Evolutionary conservation across 208 protist species (phyloP), one percentile per base, ranked within the genome.

Genomic region (Trypanosoma boissoni): DNA sequence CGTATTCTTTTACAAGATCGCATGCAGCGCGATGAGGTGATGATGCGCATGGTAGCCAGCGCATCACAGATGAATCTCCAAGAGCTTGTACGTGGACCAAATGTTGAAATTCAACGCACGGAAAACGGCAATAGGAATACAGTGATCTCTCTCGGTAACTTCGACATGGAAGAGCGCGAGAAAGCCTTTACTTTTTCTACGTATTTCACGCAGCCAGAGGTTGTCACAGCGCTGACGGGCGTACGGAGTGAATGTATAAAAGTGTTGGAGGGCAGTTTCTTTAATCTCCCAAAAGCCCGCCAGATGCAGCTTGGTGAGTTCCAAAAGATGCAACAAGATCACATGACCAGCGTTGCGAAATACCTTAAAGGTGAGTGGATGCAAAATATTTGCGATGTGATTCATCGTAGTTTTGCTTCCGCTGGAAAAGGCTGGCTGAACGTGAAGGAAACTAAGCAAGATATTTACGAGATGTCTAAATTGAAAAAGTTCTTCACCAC

Each of bases 401-500:
- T 98, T 67, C 67, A 70, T 26, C 58, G 72, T 20, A 89, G 86
- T 69, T 92, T 98, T 45, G 66, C 80, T 54, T 87, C 88, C n/a
- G 83, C 97, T 4, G 96, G 95, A 24, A 99, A 99, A 68, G 97
- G 97, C n/a, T 99, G 97, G 97, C 83, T 98, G 42, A 99, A 98
- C 74, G 76, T 98, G 45, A 67, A 86, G 31, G 97, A 98, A 66
- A 82, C 70, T 24, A 94, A 92, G 60, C 79, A 95, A 58, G 91
- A 97, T 43, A 96, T 98, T 28, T 99, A 99, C 79, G 96, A 97
- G 37, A 92, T 98, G 60, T 96, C 87, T 34, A 99, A 99, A 76
- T 90, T 99, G 5, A 97, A 98, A 78, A 97, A 97, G 59, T 97
- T 99, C 74, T 96, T 99, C 65, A 94, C 74, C 41, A 97, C 93